These are phyloP conservation scores for Mollisiaceae sp. DNA, from an alignment of 2,329 filamentous ascomycete species.

Conservation along the genomic window DNA sequence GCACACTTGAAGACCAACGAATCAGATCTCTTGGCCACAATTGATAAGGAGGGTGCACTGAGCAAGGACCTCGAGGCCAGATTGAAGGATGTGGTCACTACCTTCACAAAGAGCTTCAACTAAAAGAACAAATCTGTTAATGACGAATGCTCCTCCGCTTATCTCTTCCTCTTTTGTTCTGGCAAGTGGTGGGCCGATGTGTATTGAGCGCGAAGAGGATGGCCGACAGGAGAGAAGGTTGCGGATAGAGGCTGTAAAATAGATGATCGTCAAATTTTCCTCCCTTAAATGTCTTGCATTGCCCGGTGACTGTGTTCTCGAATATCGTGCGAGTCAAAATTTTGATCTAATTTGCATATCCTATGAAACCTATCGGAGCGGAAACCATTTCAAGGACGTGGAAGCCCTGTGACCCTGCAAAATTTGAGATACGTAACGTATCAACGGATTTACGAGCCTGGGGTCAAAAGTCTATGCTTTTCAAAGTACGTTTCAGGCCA, in stretches of 20 bases:
- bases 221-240: conserved; percentile 31
- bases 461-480: too few relatives aligned
- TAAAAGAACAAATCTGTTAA: conserved; percentile 35
- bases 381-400: neutral
- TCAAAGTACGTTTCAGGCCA: too few relatives aligned
- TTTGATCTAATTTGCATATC: neutral
- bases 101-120: conserved; percentile 94
- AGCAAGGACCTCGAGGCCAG: conserved; percentile 91
- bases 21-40: conserved; percentile 78
- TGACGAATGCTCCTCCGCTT: conserved; percentile 33
- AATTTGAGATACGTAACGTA: neutral
- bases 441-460: too few relatives aligned
- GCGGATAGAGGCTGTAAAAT: conserved; percentile 44
- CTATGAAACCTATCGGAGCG: neutral
- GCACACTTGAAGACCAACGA: conserved; percentile 91
- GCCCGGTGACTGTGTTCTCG: neutral
- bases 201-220: conserved; percentile 34
- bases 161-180: conserved; percentile 39
- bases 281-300: neutral
- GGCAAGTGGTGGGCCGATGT: conserved; percentile 35
- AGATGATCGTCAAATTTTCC: conserved; percentile 41
- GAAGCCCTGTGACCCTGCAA: neutral
- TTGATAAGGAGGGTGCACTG: conserved; percentile 94
- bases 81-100: conserved; percentile 75
- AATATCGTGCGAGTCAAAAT: neutral